Percentiles rank a stretch among this genome's conserved stretches.
Evolutionary conservation across 768 basidiomycete genomes (phyloP).

Genomic region (Udeniomyces megalosporus): DNA sequence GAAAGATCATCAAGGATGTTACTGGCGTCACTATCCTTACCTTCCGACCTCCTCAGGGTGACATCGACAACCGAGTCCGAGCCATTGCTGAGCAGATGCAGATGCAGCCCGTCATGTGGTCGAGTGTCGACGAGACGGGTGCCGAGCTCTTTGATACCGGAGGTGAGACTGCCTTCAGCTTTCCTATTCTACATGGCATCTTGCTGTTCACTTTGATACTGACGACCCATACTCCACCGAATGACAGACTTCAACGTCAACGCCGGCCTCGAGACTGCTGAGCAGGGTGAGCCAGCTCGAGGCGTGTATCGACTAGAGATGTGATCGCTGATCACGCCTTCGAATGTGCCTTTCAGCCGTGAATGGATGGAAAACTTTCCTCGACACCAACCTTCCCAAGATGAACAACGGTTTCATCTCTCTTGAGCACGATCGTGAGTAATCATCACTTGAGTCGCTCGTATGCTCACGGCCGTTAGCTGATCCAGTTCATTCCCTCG

Average conservation of each 20-base stretch:
- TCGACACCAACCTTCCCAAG: conserved; percentile 65
- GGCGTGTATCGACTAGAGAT: no score
- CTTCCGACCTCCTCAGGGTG: conserved; percentile 44
- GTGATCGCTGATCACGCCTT: conserved; percentile 40
- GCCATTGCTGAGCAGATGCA: conserved; percentile 70
- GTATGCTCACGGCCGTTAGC: no score
- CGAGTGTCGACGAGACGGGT: conserved; percentile 21
- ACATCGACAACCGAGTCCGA: conserved; percentile 64
- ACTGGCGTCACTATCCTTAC: conserved; percentile 53
- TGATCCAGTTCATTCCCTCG: no score
- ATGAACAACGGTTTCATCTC: conserved; percentile 70
- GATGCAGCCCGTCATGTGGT: conserved; percentile 52
- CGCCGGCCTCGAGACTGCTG: conserved; percentile 65
- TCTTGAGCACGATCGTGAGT: conserved; percentile 46
- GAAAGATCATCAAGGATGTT: conserved; percentile 67
- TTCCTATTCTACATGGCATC: no score
- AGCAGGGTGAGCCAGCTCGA: conserved; percentile 22
- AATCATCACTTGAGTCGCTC: no score
- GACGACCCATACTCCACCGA: conserved; percentile 41
- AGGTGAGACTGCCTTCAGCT: conserved; percentile 47
- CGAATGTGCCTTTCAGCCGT: conserved; percentile 60
- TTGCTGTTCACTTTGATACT: conserved; percentile 38
- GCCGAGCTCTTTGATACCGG: conserved; percentile 61
- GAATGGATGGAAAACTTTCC: conserved; percentile 34
- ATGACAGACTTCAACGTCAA: conserved; percentile 38